phyloP scores from a whole-genome alignment of 208 protist genomes.

The Herpetomonas samuelpessoai region DNA sequence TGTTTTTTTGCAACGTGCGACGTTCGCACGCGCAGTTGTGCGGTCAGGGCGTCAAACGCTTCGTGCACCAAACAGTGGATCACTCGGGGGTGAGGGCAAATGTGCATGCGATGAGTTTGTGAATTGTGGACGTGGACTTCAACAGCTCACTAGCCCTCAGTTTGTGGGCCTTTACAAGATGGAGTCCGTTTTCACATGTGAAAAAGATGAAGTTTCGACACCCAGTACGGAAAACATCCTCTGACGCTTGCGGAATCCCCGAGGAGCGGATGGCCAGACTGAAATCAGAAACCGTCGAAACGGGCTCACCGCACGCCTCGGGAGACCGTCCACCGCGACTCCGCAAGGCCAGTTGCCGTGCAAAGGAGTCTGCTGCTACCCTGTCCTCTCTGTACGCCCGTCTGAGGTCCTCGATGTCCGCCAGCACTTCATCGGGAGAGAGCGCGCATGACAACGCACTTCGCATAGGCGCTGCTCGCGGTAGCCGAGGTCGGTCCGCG shows the following conservation, averaged over 20 bases:
- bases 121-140: not conserved
- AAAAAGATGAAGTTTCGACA: not conserved
- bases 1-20: too few species aligned
- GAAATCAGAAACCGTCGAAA: not conserved
- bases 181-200: not conserved
- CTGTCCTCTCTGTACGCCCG: too few species aligned
- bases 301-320: not conserved
- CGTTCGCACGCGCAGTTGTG: too few species aligned
- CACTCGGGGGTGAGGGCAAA: not conserved
- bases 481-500: too few species aligned
- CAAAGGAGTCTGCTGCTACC: too few species aligned
- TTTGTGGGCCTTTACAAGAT: not conserved
- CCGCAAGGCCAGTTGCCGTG: too few species aligned
- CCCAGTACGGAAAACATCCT: not conserved
- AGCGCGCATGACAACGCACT: not conserved
- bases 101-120: not conserved
- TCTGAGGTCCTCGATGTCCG: too few species aligned
- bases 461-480: too few species aligned
- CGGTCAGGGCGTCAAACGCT: too few species aligned
- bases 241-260: not conserved
- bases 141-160: not conserved
- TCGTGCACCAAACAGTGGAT: too few species aligned
- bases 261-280: not conserved
- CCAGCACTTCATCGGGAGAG: not conserved
- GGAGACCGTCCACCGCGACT: too few species aligned